phyloP scores from a whole-genome alignment of 1,139 yeast species.

The Entelexis sorbosivorans region DNA sequence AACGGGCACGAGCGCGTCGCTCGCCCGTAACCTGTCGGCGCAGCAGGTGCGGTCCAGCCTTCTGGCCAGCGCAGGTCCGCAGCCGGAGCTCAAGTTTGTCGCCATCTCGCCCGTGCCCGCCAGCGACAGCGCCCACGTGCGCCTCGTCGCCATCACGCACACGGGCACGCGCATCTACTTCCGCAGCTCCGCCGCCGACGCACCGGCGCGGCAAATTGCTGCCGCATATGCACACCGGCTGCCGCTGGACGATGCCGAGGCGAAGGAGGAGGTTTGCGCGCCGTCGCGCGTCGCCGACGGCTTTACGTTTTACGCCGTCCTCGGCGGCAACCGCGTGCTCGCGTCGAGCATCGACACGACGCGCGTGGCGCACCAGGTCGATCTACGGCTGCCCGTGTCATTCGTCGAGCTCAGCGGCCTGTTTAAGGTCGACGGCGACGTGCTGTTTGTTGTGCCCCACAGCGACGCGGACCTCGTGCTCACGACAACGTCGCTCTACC shows the following conservation, averaged over 20 bases:
- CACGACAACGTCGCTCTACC: slow-evolving; percentile 66
- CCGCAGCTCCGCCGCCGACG: slow-evolving; percentile 13
- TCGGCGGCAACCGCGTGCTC: slow-evolving; percentile 2
- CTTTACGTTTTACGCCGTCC: slow-evolving; percentile 1
- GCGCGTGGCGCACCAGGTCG: slow-evolving; percentile 18
- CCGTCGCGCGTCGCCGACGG: slow-evolving; percentile 8
- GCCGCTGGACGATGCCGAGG: slow-evolving; percentile 3
- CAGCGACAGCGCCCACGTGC: slow-evolving; percentile 42
- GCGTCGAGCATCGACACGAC: slow-evolving; percentile 14
- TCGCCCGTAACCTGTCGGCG: slow-evolving; percentile 2
- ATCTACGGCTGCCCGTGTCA: slow-evolving; percentile 30
- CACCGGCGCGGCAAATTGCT: background rate
- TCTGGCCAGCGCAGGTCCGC: background rate
- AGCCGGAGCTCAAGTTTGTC: slow-evolving; percentile 7
- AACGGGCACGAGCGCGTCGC: slow-evolving; percentile 1
- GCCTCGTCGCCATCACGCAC: slow-evolving; percentile 72
- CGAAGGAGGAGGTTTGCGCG: background rate
- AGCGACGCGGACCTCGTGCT: slow-evolving; percentile 35
- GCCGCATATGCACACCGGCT: slow-evolving; percentile 11
- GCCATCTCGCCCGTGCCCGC: slow-evolving; percentile 23
- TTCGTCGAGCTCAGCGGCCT: slow-evolving; percentile 77
- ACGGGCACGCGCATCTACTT: slow-evolving; percentile 70
- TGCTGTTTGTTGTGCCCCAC: slow-evolving; percentile 31
- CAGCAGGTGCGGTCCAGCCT: slow-evolving; percentile 10
- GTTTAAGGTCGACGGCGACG: slow-evolving; percentile 40